These are phyloP conservation scores for Aegilops longissima DNA, from an alignment of 176 grass and related monocot genomes.

Conservation along the genomic window DNA sequence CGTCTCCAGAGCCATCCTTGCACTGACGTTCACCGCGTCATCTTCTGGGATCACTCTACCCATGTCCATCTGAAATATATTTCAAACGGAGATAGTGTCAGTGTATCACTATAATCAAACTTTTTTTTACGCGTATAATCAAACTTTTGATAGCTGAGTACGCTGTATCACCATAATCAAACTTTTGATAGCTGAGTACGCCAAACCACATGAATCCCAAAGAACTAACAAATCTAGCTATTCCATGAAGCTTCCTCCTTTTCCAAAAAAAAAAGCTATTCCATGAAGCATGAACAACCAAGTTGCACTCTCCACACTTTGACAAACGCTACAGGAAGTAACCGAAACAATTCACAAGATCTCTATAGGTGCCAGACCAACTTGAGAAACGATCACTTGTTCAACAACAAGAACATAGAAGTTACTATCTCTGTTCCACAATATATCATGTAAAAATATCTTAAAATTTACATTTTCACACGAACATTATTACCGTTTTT, in stretches of 20 bases:
- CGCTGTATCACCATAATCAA: not conserved
- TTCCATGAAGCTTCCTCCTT: no score
- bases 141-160: not conserved
- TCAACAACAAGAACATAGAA: not conserved
- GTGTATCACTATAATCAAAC: not conserved
- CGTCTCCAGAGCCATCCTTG: conserved; percentile 50
- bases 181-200: not conserved
- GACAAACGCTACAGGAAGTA: not conserved
- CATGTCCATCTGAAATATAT: conserved; percentile 21
- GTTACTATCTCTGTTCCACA: not conserved
- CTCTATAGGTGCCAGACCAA: not conserved
- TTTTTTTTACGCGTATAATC: not conserved
- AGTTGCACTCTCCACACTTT: not conserved
- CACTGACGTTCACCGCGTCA: conserved; percentile 1
- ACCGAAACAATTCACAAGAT: not conserved
- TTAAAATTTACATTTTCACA: not conserved
- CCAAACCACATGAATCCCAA: not conserved
- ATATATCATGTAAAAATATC: not conserved
- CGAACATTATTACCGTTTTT: not conserved
- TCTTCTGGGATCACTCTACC: not conserved
- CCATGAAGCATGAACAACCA: no score
- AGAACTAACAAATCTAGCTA: not conserved
- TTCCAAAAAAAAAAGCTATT: not conserved
- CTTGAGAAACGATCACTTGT: not conserved
- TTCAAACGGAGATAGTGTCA: no score